These are phyloP conservation scores for Cyberlindnera sargentensis DNA, from an alignment of 805 yeast species.

Conservation along the genomic window DNA sequence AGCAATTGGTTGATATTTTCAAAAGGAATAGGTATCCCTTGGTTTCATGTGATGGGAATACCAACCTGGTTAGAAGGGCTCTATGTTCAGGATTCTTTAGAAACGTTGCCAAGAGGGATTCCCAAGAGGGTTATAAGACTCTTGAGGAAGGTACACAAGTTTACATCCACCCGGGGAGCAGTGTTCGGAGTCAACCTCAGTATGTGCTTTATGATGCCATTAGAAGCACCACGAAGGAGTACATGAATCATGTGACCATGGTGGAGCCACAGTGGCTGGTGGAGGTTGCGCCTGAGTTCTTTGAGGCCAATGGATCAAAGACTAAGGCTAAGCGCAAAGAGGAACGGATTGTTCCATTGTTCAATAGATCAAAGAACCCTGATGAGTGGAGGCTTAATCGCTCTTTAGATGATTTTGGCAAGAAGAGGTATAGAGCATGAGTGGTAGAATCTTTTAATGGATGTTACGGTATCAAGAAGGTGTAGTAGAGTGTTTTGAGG, in stretches of 20 bases:
- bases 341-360: slow-evolving; percentile 71
- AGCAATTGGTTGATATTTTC: slow-evolving; percentile 58
- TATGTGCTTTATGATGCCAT: slow-evolving; percentile 79
- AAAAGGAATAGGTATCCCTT: slow-evolving; percentile 38
- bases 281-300: slow-evolving; percentile 65
- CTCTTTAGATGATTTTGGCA: slow-evolving; percentile 35
- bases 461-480: too few species aligned
- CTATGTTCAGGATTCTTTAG: slow-evolving; percentile 63
- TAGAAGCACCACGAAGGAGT: slow-evolving; percentile 78
- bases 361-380: slow-evolving; percentile 52
- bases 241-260: slow-evolving; percentile 83
- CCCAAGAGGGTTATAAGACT: slow-evolving; percentile 68
- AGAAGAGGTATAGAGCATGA: slow-evolving; percentile 18
- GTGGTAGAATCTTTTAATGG: too few species aligned
- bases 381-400: slow-evolving; percentile 63
- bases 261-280: slow-evolving; percentile 78
- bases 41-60: slow-evolving; percentile 45
- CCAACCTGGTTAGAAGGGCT: slow-evolving; percentile 53
- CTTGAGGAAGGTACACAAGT: slow-evolving; percentile 71
- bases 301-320: slow-evolving; percentile 45
- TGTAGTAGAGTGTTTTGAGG: too few species aligned
- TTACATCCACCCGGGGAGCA: slow-evolving; percentile 80
- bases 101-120: slow-evolving; percentile 58
- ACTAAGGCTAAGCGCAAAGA: slow-evolving; percentile 36
- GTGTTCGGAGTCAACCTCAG: slow-evolving; percentile 61